Percentiles rank a stretch among this genome's conserved stretches.
Evolutionary conservation across 2,329 filamentous ascomycete genomes (phyloP).

Genomic region (Coleophoma cylindrospora): DNA sequence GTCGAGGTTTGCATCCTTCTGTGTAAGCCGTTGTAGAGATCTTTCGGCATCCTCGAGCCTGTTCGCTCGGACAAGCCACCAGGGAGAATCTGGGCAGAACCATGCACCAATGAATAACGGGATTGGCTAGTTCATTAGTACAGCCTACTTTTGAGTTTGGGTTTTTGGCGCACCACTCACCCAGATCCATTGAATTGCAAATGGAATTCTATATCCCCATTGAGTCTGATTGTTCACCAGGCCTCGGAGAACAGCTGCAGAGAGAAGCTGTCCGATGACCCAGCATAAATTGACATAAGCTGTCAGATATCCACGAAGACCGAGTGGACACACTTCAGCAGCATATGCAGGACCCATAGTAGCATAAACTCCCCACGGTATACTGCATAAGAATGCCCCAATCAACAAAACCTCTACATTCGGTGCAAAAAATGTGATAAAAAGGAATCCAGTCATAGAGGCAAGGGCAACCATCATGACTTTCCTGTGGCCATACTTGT

Average conservation of each 20-base stretch:
- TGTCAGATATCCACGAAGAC: slow-evolving; percentile 43
- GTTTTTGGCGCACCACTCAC: not conserved
- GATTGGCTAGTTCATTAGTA: slow-evolving; percentile 19
- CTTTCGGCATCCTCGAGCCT: slow-evolving; percentile 36
- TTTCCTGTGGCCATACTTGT: slow-evolving; percentile 38
- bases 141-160: not conserved
- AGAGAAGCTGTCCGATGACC: slow-evolving; percentile 39
- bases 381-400: slow-evolving; percentile 28
- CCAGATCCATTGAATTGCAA: slow-evolving; percentile 43
- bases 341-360: slow-evolving; percentile 25
- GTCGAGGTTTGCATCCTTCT: slow-evolving; percentile 28
- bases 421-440: slow-evolving; percentile 37
- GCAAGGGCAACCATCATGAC: slow-evolving; percentile 38
- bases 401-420: slow-evolving; percentile 33
- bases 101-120: slow-evolving; percentile 35
- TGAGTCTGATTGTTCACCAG: slow-evolving; percentile 35
- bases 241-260: slow-evolving; percentile 36
- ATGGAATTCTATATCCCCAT: slow-evolving; percentile 42
- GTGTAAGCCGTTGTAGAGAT: not conserved
- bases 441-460: slow-evolving; percentile 34
- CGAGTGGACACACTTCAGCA: slow-evolving; percentile 44
- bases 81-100: slow-evolving; percentile 40
- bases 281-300: slow-evolving; percentile 48
- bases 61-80: slow-evolving; percentile 39
- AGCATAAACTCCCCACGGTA: slow-evolving; percentile 45